phyloP scores from a whole-genome alignment of 345 rosid genomes.

The Gossypium raimondii region DNA sequence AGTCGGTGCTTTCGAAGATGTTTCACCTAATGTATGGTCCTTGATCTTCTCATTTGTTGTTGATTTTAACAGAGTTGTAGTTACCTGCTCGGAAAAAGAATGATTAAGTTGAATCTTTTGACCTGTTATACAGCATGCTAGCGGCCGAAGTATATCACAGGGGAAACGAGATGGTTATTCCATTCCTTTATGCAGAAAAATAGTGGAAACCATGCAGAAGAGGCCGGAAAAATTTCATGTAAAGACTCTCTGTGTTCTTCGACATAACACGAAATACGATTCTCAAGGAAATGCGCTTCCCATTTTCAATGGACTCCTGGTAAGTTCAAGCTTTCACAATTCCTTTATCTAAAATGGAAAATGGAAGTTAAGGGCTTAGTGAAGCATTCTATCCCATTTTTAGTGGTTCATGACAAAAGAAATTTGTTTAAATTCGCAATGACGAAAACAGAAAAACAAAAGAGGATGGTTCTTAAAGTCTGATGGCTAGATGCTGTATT shows the following conservation, averaged over 20 bases:
- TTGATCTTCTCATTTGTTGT: conserved; percentile 19
- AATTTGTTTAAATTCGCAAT: neutral
- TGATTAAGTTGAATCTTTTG: conserved; percentile 32
- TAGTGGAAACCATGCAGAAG: conserved; percentile 54
- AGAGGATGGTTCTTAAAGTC: neutral
- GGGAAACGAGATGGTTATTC: conserved; percentile 49
- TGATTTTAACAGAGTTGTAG: conserved; percentile 18
- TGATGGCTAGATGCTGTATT: neutral
- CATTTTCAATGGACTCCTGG: conserved; percentile 68
- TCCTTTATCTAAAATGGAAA: neutral
- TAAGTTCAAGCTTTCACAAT: conserved; percentile 22
- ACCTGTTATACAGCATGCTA: conserved; percentile 53
- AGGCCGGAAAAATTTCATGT: conserved; percentile 70
- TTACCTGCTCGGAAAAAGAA: conserved; percentile 13
- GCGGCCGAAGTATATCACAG: conserved; percentile 21
- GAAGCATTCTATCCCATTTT: neutral
- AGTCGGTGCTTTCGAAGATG: conserved; percentile 80
- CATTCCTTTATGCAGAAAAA: conserved; percentile 59
- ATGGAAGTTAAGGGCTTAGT: neutral
- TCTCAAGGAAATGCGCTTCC: conserved; percentile 58
- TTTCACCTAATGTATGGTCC: conserved; percentile 45
- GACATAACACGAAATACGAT: conserved; percentile 69
- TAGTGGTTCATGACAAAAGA: neutral
- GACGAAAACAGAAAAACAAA: neutral
- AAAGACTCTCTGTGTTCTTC: conserved; percentile 57